Base-by-base conservation (phyloP, 2,329 filamentous ascomycete genomes). In the Cladosporium austrohemisphaericum region DNA sequence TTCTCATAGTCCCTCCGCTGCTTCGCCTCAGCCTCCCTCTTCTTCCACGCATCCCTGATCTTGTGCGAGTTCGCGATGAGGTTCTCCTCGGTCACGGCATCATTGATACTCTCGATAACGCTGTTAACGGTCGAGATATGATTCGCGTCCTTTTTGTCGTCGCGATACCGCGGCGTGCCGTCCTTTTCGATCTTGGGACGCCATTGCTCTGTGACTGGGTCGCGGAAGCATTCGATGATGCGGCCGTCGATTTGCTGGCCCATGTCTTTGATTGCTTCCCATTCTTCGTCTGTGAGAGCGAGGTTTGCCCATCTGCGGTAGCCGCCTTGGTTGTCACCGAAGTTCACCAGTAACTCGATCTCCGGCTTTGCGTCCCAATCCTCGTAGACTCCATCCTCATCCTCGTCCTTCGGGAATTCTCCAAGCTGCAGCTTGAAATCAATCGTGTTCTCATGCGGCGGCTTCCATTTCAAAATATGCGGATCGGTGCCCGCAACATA, bases 381-480 rank as follows among this genome's bases (percentile, higher is more conserved):
- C 41, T 78, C 64, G 58, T 76, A 77, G 14, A 83, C 84, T 14
- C 87, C 84, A 26, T 81, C 79, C 37, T 80, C 79, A 59, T 93
- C 86, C 13, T 87, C 78, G n/a, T 85, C 74, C 0, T 75, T 64
- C 0, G 86, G 86, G 61, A 96, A 97, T 10, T 79, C 76, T 47
- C 69, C 72, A 35, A 98, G 77, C 44, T 80, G 80, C 60, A 97
- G 77, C 33, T 86, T 80, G 67, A 95, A 96, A 67, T 98, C 93
- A 58, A 98, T 83, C 0, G 90, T 95, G 72, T 98, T 98, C 68
- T 98, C 93, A 57, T 88, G 78, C 3, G 89, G 88, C 0, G 92
- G 90, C 71, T 98, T 98, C 93, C 93, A 98, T 69, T 98, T 98
- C 31, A 98, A 75, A 55, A 96, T 98, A 66, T 95, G 85, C 41